Base-by-base conservation (phyloP, 2,329 filamentous ascomycete species). In the Rugonectria rugulosa region DNA sequence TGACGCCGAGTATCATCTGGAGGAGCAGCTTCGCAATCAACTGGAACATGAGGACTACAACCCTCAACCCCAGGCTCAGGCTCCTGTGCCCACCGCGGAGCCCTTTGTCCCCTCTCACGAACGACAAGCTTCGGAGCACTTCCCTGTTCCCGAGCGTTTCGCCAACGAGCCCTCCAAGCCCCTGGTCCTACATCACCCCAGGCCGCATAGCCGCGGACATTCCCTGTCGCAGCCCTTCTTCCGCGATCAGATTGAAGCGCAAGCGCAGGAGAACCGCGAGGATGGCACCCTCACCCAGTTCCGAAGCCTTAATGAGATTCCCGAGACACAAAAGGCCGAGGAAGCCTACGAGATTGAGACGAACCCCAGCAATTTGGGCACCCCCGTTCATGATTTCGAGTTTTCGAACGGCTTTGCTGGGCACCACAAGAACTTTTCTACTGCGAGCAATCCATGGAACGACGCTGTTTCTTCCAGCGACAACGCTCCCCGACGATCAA, bases 1-100 rank as follows among this genome's bases (percentile, higher is more conserved):
- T 44, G 90, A 93, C 68, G 88, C 90, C 5, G 91, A 96, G 66
- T 94, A 95, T 68, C 91, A 94, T 65, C 74, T 95, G 58, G 90
- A 93, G 69, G 87, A 92, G 69, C 87, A 91, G 57, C 86, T 93
- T 59, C 87, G 91, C 46, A 87, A 89, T 49, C 88, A 94, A 67
- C 79, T 94, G 43, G 89, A 93, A 56, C 88, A 92, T 63, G 88
- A 90, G 51, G 89, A 91, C 62, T 89, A 91, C 68, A 90, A 86
- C 65, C 88, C 88, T 2, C 86, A 87, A 44, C 77, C 81, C 34
- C 73, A 76, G 47, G 63, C 65, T 2, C 68, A 72, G 24, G 59
- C 53, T 20, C 63, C 55, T 10, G 46, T 54, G 14, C 59, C 54
- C 40, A 58, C 61, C 32, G 64, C 60, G 19, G 60, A 67, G 26